Conservation (phyloP, 1,284 basidiomycete genomes). For the Pseudozyma pruni region DNA sequence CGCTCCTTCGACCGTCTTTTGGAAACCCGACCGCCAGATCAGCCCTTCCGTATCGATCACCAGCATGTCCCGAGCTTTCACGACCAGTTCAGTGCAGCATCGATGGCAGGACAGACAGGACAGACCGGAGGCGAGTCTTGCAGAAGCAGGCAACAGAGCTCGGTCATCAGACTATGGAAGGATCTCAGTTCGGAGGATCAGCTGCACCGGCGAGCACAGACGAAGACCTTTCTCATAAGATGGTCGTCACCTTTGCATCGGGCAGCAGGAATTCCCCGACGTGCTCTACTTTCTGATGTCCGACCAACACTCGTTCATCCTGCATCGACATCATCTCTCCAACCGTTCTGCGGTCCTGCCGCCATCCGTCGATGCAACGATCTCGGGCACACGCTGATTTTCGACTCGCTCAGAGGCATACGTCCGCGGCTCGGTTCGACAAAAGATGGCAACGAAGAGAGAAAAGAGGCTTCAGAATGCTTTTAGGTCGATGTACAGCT, state of each 20-base stretch:
- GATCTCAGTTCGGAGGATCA: too few species aligned
- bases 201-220: too few species aligned
- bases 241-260: too few species aligned
- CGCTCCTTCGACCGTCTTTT: slow-evolving; percentile 22
- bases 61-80: too few species aligned
- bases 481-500: slow-evolving; percentile 58
- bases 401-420: too few species aligned
- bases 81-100: slow-evolving; percentile 5
- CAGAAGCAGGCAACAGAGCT: not conserved
- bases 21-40: slow-evolving; percentile 9
- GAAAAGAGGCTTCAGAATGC: slow-evolving; percentile 38
- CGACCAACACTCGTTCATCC: not conserved
- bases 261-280: too few species aligned
- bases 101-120: not conserved
- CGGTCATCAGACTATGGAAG: too few species aligned
- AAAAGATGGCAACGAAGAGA: slow-evolving; percentile 27
- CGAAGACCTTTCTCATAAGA: too few species aligned
- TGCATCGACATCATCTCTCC: not conserved
- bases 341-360: not conserved
- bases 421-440: too few species aligned
- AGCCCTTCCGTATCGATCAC: slow-evolving; percentile 4
- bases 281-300: too few species aligned
- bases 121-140: not conserved
- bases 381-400: too few species aligned
- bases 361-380: not conserved